Evolutionary conservation across 2,329 filamentous ascomycete genomes (phyloP).

Genomic region (Akanthomyces uredinophilus): DNA sequence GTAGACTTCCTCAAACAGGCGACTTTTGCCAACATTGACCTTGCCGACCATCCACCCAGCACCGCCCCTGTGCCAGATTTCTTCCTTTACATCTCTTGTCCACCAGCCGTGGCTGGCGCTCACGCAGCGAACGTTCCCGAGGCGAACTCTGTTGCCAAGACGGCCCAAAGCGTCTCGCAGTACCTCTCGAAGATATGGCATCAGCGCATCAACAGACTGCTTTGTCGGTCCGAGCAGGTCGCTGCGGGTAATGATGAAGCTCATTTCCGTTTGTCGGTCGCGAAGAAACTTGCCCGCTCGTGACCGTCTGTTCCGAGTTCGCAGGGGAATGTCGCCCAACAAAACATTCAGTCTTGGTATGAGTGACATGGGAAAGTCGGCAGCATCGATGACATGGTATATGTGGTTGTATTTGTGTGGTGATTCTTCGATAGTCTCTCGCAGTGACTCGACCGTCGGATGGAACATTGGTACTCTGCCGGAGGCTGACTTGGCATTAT

Average conservation of each 20-base stretch:
- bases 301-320: conserved; percentile 75
- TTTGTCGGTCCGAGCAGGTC: conserved; percentile 83
- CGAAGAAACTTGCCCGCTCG: conserved; percentile 59
- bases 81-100: conserved; percentile 79
- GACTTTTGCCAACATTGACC: conserved; percentile 95
- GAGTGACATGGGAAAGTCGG: conserved; percentile 93
- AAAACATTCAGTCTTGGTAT: conserved; percentile 69
- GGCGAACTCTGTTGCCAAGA: conserved; percentile 61
- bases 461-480: conserved; percentile 62
- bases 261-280: conserved; percentile 69
- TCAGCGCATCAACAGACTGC: conserved; percentile 74
- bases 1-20: conserved; percentile 80
- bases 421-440: conserved; percentile 80
- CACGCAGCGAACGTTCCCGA: conserved; percentile 83
- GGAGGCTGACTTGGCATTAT: conserved; percentile 52
- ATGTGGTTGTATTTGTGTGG: conserved; percentile 89
- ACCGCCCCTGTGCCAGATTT: conserved; percentile 77
- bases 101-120: conserved; percentile 87
- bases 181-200: conserved; percentile 77
- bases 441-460: conserved; percentile 74
- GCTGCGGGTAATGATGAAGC: conserved; percentile 84
- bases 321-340: conserved; percentile 66
- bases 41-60: conserved; percentile 97
- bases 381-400: conserved; percentile 91
- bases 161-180: conserved; percentile 71